A percentile compares a stretch with the other conserved stretches of the same genome.
These are phyloP conservation scores for Ephemerocybe angulata DNA, from an alignment of 768 basidiomycete species.

Conservation along the genomic window DNA sequence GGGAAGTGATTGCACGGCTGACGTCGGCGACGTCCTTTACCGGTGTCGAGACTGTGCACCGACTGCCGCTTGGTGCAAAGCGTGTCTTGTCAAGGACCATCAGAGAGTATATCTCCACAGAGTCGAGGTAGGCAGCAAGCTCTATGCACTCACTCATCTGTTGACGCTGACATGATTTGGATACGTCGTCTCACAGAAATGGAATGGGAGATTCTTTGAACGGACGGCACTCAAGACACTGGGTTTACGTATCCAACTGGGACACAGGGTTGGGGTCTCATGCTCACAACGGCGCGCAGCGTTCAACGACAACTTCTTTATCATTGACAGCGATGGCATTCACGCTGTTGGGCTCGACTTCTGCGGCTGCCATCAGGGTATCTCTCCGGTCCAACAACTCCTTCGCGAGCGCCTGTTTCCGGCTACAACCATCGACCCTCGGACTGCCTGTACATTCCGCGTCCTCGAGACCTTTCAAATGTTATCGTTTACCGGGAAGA, in stretches of 20 bases:
- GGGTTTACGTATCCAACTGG: constrained; percentile 16
- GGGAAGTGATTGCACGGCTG: not conserved
- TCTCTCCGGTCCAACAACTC: constrained; percentile 24
- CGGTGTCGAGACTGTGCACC: not conserved
- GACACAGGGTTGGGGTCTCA: constrained; percentile 8
- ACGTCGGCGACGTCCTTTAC: not conserved
- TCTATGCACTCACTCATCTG: not conserved
- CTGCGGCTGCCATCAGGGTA: constrained; percentile 24
- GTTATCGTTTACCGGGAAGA: constrained; percentile 4
- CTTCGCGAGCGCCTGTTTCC: constrained; percentile 8
- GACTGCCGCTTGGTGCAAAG: not conserved
- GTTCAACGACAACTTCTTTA: constrained; percentile 19
- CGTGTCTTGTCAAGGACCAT: not conserved
- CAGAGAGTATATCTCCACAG: not conserved
- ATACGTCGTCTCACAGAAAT: constrained; percentile 11
- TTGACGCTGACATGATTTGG: not conserved
- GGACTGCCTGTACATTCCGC: constrained; percentile 2
- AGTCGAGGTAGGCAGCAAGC: not conserved
- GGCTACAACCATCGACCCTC: not conserved
- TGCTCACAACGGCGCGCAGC: constrained; percentile 17
- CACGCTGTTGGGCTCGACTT: constrained; percentile 25
- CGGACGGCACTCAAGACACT: not conserved
- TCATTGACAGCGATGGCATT: constrained; percentile 23
- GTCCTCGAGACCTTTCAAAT: constrained; percentile 6
- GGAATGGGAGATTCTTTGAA: constrained; percentile 17